Percentiles rank a stretch among this genome's conserved stretches.
Evolutionary conservation across 345 rosid genomes (phyloP).

Genomic region (Linum usitatissimum): DNA sequence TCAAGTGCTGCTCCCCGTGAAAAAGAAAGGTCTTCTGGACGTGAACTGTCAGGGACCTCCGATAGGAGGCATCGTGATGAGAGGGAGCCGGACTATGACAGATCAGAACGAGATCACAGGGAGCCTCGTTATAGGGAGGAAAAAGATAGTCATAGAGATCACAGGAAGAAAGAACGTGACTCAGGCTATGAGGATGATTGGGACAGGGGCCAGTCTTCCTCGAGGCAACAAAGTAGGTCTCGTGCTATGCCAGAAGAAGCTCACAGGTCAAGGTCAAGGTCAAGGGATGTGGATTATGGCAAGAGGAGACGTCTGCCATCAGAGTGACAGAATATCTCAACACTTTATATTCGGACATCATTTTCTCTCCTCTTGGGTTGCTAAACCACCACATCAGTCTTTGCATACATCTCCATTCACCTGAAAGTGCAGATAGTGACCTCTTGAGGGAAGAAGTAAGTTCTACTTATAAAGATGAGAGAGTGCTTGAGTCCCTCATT

Average conservation of each 20-base stretch:
- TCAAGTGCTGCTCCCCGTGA: conserved; percentile 43
- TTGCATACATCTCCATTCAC: conserved; percentile 10
- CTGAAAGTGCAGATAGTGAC: conserved; percentile 20
- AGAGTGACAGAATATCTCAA: conserved; percentile 23
- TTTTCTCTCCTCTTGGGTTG: conserved; percentile 15
- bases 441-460: conserved; percentile 42
- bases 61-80: conserved; percentile 56
- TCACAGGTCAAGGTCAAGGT: conserved; percentile 53
- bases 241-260: conserved; percentile 53
- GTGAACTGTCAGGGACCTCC: conserved; percentile 61
- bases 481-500: conserved; percentile 21
- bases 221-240: conserved; percentile 59
- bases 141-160: conserved; percentile 51
- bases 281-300: conserved; percentile 68
- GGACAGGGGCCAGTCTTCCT: conserved; percentile 64
- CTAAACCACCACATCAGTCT: conserved; percentile 8
- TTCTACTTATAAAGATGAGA: conserved; percentile 26
- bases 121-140: conserved; percentile 54
- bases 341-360: background rate
- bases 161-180: conserved; percentile 61
- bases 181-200: conserved; percentile 52
- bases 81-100: conserved; percentile 42
- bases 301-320: conserved; percentile 59
- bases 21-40: conserved; percentile 52
- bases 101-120: conserved; percentile 43